Evolutionary conservation across 768 basidiomycete species (phyloP), one percentile per base, ranked within the genome.

Genomic region (Solioccasus polychromus): DNA sequence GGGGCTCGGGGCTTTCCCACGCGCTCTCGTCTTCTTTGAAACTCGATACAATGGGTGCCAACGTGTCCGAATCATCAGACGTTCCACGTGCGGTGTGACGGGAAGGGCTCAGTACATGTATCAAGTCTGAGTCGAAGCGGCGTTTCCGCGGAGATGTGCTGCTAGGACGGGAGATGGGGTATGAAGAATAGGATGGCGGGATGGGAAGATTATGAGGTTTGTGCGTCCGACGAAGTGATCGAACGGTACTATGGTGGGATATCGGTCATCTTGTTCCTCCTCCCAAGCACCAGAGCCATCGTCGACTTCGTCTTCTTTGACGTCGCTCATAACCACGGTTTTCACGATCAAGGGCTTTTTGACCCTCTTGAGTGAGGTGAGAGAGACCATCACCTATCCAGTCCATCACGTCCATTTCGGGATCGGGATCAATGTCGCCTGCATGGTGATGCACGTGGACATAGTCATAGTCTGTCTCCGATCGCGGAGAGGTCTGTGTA

Each of bases 261-360:
- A 53, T 18, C 9, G 43, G 6, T 24, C 18, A 5, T 50, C 44
- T n/a, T 39, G 74, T 34, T 85, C 83, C 43, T 89, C 88, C 45
- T 83, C 82, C 89, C 89, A 92, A 2, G 71, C 74, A 8, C 79
- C 86, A 7, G 72, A 74, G 2, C 85, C 88, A 57, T 90, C 88
- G 50, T 90, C 89, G 4, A 82, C 77, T 54, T 83, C 82, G 47
- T 89, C 88, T 53, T 88, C 85, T 45, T 81, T 72, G 4, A 74
- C 72, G 37, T 89, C 88, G 49, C 80, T 82, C 77, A 82, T 79
- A 4, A 89, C 79, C 9, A 92, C 88, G 14, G 92, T 74, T n/a
- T 60, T 92, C 88, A n/a, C 76, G 71, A 12, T 77, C 79, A 7
- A 92, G 73, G 0, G 90, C 90, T 36, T 77, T 80, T 59, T 86